Base-by-base conservation (phyloP, 345 rosid species). In the Hibiscus trionum region DNA sequence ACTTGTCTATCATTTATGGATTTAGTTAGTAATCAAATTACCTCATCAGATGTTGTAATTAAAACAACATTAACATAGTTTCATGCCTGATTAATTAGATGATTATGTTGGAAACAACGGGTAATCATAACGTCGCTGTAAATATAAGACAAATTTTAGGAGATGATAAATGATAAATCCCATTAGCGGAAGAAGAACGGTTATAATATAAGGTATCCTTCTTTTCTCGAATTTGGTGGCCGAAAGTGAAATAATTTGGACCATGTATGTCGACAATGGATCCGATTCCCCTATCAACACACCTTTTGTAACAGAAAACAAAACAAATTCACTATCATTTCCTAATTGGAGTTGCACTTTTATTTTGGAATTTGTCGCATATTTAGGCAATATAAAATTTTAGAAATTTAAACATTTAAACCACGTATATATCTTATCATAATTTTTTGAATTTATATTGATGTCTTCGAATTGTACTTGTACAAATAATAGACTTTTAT, bases 251-350 rank as follows among this genome's bases (percentile, higher is more conserved):
- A 64, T 67, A 21, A 24, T 9, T 71, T 56, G 46, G 64, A 55
- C 70, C 49, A 66, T 70, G n/a, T 60, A 58, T 56, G 69, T 61
- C 21, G 80, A 69, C 68, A 69, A 52, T 53, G 85, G 68, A 82
- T 82, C 80, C 56, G 77, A 79, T 82, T 82, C 80, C 64, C 64
- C 31, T 42, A 15, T 29, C 31, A 29, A 29, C 31, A 29, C 47
- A 5, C 42, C 72, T 21, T 52, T 77, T 75, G 63, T 58, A 14
- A 59, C 3, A 49, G 35, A 46, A 44, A 63, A 44, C 0, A 8
- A 44, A 8, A 44, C 0, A 44, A 8, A 44, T 7, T 8, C 12
- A 44, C 16, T 49, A 49, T n/a, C 53, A 49, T 5, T 49, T 49
- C 15, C 53, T 49, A n/a, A 14, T 49, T 49, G 53, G 53, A n/a